Evolutionary conservation across 169 alveolate genomes (phyloP), one percentile per base, ranked within the genome.

Genomic region (Plasmodium gaboni): DNA sequence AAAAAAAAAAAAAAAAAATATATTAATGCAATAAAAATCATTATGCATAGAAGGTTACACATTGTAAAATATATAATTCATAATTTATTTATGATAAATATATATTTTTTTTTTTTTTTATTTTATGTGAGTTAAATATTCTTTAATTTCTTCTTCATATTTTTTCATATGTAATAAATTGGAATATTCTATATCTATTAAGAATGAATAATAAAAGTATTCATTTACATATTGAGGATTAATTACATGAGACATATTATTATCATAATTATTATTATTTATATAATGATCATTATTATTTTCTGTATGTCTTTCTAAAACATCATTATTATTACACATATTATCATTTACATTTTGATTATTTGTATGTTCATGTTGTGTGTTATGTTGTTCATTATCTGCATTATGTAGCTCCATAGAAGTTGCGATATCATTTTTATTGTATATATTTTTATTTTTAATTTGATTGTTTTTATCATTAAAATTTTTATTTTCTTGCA

Each of bases 161-260:
- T 64, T 85, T 85, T 85, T 44, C 92, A 85, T 85, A 50, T 44
- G 71, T 51, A 85, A 57, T 64, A 85, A 85, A 85, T 85, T 85
- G 10, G 85, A 61, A 59, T 85, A 85, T 64, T 85, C 92, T 70
- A 85, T 70, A 71, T 85, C 78, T 26, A 71, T 67, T 70, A 73
- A 44, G 44, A 28, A 64, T 7, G 92, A 85, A 85, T 59, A 85
- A 46, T 85, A 85, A 6, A 71, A 85, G 24, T 24, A 60, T 46
- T 71, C 92, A 1, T 85, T 48, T 63, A 24, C 12, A 38, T n/a
- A 8, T 63, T 64, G 50, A 26, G 19, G 15, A n/a, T 24, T 13
- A 55, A 26, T 24, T 59, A 38, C 10, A 28, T 73, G 50, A 42
- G 19, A 44, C 46, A 13, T 19, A 13, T 51, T n/a, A 22, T 9